Percentiles rank a stretch among this genome's conserved stretches.
These are phyloP conservation scores for Psilocybe cyanescens DNA, from an alignment of 768 basidiomycete genomes.

Conservation along the genomic window DNA sequence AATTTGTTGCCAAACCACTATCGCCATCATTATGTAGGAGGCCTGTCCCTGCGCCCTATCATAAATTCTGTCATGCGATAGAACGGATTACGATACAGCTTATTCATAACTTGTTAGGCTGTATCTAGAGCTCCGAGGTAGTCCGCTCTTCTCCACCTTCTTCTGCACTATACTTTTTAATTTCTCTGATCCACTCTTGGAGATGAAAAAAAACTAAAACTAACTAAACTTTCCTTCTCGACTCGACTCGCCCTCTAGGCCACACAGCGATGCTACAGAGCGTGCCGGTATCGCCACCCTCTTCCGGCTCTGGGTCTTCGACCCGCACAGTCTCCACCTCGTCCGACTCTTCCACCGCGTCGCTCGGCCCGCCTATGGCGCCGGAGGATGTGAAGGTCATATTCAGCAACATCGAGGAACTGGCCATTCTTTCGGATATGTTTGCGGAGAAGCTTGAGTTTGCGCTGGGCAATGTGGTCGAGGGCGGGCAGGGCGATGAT, in stretches of 20 bases:
- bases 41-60: too few species aligned
- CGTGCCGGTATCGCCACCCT: conserved; percentile 32
- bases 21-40: too few species aligned
- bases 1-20: too few species aligned
- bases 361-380: conserved; percentile 63
- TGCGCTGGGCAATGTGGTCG: conserved; percentile 65
- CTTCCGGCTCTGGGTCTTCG: background rate
- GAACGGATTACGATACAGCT: too few species aligned
- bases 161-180: background rate
- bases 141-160: too few species aligned
- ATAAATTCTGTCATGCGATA: too few species aligned
- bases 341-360: conserved; percentile 45
- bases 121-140: too few species aligned
- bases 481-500: conserved; percentile 72
- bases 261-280: conserved; percentile 35
- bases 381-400: conserved; percentile 70
- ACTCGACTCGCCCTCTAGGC: conserved; percentile 28
- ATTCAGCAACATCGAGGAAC: conserved; percentile 77
- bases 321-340: conserved; percentile 35
- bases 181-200: background rate
- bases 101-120: too few species aligned
- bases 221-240: conserved; percentile 6
- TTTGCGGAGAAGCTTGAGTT: conserved; percentile 68
- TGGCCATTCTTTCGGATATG: conserved; percentile 71
- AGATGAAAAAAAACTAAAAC: background rate